phyloP scores from a whole-genome alignment of 139 green algal species.

The Micromonas commoda region DNA sequence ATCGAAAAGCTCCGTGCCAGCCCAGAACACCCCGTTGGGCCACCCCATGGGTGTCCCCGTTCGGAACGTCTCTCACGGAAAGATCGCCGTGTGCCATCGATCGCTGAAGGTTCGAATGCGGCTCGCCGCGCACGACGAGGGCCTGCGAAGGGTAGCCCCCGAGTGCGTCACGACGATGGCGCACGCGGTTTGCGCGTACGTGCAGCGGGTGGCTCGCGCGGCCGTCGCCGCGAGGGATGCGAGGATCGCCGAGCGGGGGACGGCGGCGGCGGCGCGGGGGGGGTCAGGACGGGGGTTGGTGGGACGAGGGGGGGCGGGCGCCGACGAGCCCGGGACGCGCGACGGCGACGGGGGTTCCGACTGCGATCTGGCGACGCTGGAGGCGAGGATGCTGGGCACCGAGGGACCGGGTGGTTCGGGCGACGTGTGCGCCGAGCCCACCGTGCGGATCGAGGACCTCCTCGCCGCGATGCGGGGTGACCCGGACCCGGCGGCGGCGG shows the following conservation, averaged over 20 bases:
- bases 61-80: neutral
- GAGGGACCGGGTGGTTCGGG: too few relatives aligned
- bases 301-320: too few relatives aligned
- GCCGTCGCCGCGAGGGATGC: neutral
- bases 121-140: neutral
- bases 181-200: neutral
- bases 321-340: too few relatives aligned
- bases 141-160: neutral
- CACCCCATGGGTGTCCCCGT: neutral
- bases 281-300: too few relatives aligned
- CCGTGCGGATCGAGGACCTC: neutral
- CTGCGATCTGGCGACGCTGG: too few relatives aligned
- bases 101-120: neutral
- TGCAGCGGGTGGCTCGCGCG: neutral
- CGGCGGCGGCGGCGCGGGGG: too few relatives aligned
- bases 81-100: neutral
- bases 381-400: too few relatives aligned
- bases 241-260: neutral
- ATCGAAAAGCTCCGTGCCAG: neutral
- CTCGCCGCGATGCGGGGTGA: neutral
- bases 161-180: neutral
- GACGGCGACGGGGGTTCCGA: too few relatives aligned
- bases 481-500: neutral
- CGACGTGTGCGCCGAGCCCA: too few relatives aligned
- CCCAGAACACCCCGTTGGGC: neutral